Base-by-base conservation (phyloP, 768 basidiomycete genomes). In the Leccinum disarticulatum region DNA sequence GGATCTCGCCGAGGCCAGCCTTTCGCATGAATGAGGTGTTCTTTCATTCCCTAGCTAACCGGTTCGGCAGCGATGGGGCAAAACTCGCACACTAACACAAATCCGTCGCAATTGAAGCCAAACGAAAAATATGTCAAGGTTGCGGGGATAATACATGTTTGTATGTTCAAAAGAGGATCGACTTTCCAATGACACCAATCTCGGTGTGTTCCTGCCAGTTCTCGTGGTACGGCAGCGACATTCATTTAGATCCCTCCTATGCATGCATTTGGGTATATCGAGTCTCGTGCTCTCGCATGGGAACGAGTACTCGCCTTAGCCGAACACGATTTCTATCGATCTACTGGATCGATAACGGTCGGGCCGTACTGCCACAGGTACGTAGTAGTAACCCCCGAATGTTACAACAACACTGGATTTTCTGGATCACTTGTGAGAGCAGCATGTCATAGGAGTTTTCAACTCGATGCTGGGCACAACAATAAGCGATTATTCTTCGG, bases 1-100 rank as follows among this genome's bases (percentile, higher is more conserved):
- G 71, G 60, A 64, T 64, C 66, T 51, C 46, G 35, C 63, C 52
- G 64, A 58, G 51, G 60, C 46, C 43, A 46, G n/a, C 13, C 54
- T 53, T 57, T 54, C 22, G 46, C 56, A 58, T 56, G 50, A 27
- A 56, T 43, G 22, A 22, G 22, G 35, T 30, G 17, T 36, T 47
- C 47, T 50, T 54, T 61, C 28, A 19, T 55, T 62, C 61, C 35
- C 35, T 35, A 54, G 55, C 49, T 35, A 46, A 52, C 50, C 4
- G 41, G 49, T 17, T 17, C 4, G 27, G 47, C 57, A 54, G 61
- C 14, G 55, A 46, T 14, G 28, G 27, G 35, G 22, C 17, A 27
- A 67, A 55, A 46, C 43, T 59, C 4, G 27, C 17, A 33, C 50
- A 36, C 52, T 25, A 47, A 50, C 52, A 53, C 33, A 50, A 60